A percentile compares a stretch with the other conserved stretches of the same genome.
Evolutionary conservation across 257 asterid genomes (phyloP).

Genomic region (Agastache rugosa): DNA sequence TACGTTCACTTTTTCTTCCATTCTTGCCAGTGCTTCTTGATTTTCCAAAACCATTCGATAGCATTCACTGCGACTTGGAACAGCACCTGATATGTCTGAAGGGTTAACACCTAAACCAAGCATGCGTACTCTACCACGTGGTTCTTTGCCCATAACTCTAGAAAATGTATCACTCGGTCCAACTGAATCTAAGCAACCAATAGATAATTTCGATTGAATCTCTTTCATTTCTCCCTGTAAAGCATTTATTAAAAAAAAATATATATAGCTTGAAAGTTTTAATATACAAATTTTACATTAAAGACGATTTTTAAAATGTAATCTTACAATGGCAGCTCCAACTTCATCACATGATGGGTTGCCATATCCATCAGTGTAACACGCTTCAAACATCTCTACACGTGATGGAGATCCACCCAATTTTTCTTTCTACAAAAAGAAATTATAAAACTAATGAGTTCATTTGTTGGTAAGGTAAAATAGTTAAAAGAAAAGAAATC

Average conservation of each 20-base stretch:
- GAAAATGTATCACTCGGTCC: not conserved
- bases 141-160: not conserved
- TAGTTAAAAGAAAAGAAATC: not conserved
- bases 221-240: not conserved
- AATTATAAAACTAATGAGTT: not conserved
- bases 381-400: constrained; percentile 12
- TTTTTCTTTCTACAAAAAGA: not conserved
- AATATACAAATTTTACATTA: too few species aligned
- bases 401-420: constrained; percentile 18
- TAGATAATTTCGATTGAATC: not conserved
- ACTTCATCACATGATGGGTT: not conserved
- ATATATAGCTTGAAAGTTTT: too few species aligned
- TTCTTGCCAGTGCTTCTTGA: not conserved
- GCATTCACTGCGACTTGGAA: too few species aligned
- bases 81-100: too few species aligned
- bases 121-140: not conserved
- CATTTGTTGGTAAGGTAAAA: not conserved
- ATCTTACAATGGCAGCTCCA: constrained; percentile 12
- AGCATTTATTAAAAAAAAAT: too few species aligned
- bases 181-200: not conserved
- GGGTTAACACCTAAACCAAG: too few species aligned
- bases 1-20: not conserved
- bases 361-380: not conserved
- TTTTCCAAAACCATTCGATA: too few species aligned
- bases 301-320: too few species aligned